Evolutionary conservation across 2,329 filamentous ascomycete genomes (phyloP), one percentile per base, ranked within the genome.

Genomic region (Arthrobotrys sinensis): DNA sequence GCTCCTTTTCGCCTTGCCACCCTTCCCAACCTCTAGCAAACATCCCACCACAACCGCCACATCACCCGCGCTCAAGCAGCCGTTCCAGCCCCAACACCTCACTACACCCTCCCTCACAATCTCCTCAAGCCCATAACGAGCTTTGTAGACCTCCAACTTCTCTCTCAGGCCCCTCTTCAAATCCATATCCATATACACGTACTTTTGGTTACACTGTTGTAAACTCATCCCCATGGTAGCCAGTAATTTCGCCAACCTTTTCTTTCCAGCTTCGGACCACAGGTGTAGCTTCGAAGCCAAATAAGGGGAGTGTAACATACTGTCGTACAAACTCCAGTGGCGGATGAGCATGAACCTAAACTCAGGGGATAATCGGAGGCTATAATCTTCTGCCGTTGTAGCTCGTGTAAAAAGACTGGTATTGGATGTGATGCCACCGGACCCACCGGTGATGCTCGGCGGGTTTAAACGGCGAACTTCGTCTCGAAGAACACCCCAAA

Each of bases 161-260:
- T 93, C 90, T 48, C 95, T 90, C 34, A 98, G 86, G 34, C 93
- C 93, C 4, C 93, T 91, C 85, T 98, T 99, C 38, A 99, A 86
- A 84, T 97, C 91, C 90, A 97, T 96, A 85, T 98, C 95, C 94
- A 99, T 98, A 84, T 99, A 96, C 0, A 94, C 93, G 83, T 98
- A 99, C 83, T 91, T 95, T 84, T 98, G 96, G 82, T 93, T 94
- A 85, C 94, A 97, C 85, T 99, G 95, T 4, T 91, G 92, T 43
- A 98, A 87, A 82, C 93, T 97, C 69, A 99, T 93, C 36, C 96
- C 96, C 95, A 99, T 99, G 85, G 98, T 99, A 50, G 96, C 96
- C 1, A 99, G 88, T 0, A 99, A 88, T 83, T 98, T 98, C 84
- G 97, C 93, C 19, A 99, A 87, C 64, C 95, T 90, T 84, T 96